Conservation (phyloP, 225 moss, liverwort and hornwort species). For the Pleurozium schreberi region DNA sequence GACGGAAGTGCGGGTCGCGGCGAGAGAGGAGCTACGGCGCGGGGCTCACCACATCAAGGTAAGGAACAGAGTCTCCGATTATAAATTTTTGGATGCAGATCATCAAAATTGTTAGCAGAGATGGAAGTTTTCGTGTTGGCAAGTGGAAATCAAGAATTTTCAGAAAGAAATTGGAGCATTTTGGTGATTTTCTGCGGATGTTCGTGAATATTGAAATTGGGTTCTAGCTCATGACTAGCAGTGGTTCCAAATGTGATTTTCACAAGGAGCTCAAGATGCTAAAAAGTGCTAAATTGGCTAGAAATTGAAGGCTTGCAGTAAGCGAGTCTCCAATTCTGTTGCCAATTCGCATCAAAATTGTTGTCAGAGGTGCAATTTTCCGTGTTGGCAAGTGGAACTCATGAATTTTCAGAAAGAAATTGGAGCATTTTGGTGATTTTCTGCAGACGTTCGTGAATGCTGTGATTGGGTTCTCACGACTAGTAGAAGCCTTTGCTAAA, state of each 20-base stretch:
- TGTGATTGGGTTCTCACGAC: neutral
- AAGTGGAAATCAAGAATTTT: neutral
- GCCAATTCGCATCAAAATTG: no score
- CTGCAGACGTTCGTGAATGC: neutral
- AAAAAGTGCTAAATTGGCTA: neutral
- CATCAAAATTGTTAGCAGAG: neutral
- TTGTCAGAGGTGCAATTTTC: no score
- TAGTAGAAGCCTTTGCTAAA: neutral
- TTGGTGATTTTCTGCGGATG: neutral
- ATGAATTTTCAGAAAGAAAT: neutral
- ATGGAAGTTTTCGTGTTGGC: neutral
- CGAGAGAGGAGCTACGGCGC: conserved; percentile 44
- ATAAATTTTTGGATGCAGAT: neutral
- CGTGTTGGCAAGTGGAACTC: no score
- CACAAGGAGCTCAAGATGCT: neutral
- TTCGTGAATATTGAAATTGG: neutral
- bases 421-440: neutral
- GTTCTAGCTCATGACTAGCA: neutral
- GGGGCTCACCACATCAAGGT: conserved; percentile 54
- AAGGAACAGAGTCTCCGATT: no score
- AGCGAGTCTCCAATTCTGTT: no score
- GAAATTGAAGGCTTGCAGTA: neutral
- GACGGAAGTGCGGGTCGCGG: conserved; percentile 29
- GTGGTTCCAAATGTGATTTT: neutral
- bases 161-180: neutral